phyloP scores from a whole-genome alignment of 306 rosid species.

The Luffa acutangula region DNA sequence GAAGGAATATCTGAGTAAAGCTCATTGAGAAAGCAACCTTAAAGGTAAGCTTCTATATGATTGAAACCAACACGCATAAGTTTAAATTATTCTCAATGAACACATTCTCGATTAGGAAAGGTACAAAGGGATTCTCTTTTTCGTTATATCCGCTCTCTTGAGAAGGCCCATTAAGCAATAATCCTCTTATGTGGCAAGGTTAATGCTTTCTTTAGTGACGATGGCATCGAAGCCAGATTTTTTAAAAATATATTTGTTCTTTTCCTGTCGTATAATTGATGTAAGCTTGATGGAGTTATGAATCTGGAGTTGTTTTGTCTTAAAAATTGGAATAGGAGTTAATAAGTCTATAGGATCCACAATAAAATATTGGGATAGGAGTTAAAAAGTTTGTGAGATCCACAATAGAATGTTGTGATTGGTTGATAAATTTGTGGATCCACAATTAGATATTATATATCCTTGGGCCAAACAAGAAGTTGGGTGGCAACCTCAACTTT shows the following conservation, averaged over 20 bases:
- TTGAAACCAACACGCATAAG: conserved; percentile 50
- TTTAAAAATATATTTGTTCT: conserved; percentile 5
- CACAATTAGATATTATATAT: too few species aligned
- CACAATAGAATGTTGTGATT: too few species aligned
- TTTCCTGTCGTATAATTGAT: conserved; percentile 3
- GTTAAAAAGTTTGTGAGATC: too few species aligned
- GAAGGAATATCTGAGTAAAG: conserved; percentile 32
- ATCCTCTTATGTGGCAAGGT: conserved; percentile 17
- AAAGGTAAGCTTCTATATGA: conserved; percentile 27
- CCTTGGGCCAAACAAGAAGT: too few species aligned
- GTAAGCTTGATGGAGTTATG: neutral
- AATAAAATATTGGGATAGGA: too few species aligned
- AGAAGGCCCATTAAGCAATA: conserved; percentile 17
- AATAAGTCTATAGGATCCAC: too few species aligned
- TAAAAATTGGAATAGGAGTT: too few species aligned
- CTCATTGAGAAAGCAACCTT: conserved; percentile 38
- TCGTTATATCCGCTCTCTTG: neutral
- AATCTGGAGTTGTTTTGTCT: too few species aligned
- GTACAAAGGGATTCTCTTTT: conserved; percentile 14
- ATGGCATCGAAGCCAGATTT: conserved; percentile 16
- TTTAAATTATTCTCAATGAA: conserved; percentile 32
- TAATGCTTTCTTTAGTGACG: conserved; percentile 3
- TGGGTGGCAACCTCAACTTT: too few species aligned
- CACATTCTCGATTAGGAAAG: conserved; percentile 32
- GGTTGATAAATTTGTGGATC: too few species aligned